A percentile compares a stretch with the other conserved stretches of the same genome.
phyloP scores from a whole-genome alignment of 805 yeast genomes.

The Cyberlindnera mrakii region DNA sequence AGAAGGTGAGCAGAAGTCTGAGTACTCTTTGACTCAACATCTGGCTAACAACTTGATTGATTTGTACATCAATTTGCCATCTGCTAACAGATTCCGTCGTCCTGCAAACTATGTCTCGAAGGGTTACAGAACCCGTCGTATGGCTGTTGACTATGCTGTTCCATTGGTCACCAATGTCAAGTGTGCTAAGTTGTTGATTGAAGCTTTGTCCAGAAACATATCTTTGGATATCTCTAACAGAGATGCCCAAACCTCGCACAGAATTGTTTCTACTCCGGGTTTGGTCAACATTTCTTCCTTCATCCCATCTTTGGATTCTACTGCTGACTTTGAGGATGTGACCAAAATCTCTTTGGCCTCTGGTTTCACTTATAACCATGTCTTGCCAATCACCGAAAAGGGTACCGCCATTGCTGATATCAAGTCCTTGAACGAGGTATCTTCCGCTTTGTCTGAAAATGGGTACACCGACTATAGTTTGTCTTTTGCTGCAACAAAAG shows the following conservation, averaged over 20 bases:
- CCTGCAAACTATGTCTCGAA: constrained; percentile 97
- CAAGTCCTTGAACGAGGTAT: constrained; percentile 58
- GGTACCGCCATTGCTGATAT: constrained; percentile 64
- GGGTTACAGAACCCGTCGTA: constrained; percentile 97
- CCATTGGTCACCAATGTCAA: constrained; percentile 97
- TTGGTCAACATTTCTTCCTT: constrained; percentile 76
- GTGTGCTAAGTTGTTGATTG: constrained; percentile 91
- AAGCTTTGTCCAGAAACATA: constrained; percentile 75
- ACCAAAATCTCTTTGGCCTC: constrained; percentile 69
- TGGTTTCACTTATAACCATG: constrained; percentile 83
- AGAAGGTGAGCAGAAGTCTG: constrained; percentile 75
- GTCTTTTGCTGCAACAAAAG: constrained; percentile 74
- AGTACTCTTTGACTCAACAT: constrained; percentile 93
- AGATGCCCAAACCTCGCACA: constrained; percentile 89
- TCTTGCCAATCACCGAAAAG: constrained; percentile 63
- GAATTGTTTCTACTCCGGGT: constrained; percentile 79
- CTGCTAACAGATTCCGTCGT: constrained; percentile 94
- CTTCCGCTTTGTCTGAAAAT: constrained; percentile 42
- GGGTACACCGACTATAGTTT: constrained; percentile 80
- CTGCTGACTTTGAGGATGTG: constrained; percentile 54
- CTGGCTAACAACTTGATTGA: constrained; percentile 95
- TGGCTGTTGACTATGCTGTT: constrained; percentile 98
- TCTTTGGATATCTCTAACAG: constrained; percentile 63
- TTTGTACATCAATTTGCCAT: constrained; percentile 92
- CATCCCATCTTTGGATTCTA: constrained; percentile 57